Evolutionary conservation across 1,284 basidiomycete species (phyloP).

Genomic region (Athelia sp.): DNA sequence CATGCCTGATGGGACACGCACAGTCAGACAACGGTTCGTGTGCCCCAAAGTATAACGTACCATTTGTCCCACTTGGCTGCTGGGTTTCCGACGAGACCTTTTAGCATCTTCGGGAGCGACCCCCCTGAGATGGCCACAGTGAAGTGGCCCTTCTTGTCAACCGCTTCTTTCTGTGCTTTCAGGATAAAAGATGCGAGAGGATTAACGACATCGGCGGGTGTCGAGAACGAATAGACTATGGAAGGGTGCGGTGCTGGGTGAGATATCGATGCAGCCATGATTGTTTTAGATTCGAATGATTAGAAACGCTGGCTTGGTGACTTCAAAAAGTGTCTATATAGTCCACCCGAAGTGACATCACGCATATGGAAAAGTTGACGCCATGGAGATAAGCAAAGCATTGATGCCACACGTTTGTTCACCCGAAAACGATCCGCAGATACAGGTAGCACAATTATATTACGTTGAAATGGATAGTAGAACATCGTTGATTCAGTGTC

Average conservation of each 20-base stretch:
- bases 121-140: slow-evolving; percentile 93
- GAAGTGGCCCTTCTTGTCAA: slow-evolving; percentile 86
- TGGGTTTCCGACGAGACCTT: slow-evolving; percentile 66
- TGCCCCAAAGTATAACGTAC: slow-evolving; percentile 40
- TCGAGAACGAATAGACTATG: slow-evolving; percentile 72
- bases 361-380: background rate
- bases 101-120: slow-evolving; percentile 83
- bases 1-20: slow-evolving; percentile 64
- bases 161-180: slow-evolving; percentile 86
- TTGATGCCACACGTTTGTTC: background rate
- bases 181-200: slow-evolving; percentile 82
- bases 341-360: background rate
- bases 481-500: no score
- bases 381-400: background rate
- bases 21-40: slow-evolving; percentile 6
- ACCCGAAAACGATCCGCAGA: background rate
- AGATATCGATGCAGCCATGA: slow-evolving; percentile 25
- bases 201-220: slow-evolving; percentile 47
- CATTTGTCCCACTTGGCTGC: slow-evolving; percentile 94
- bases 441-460: no score
- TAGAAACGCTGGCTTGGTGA: background rate
- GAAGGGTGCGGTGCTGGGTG: slow-evolving; percentile 59
- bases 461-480: no score
- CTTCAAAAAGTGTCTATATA: background rate
- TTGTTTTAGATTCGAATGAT: slow-evolving; percentile 3